Evolutionary conservation across 176 grass and related monocot species (phyloP).

Genomic region (Alopecurus myosuroides): DNA sequence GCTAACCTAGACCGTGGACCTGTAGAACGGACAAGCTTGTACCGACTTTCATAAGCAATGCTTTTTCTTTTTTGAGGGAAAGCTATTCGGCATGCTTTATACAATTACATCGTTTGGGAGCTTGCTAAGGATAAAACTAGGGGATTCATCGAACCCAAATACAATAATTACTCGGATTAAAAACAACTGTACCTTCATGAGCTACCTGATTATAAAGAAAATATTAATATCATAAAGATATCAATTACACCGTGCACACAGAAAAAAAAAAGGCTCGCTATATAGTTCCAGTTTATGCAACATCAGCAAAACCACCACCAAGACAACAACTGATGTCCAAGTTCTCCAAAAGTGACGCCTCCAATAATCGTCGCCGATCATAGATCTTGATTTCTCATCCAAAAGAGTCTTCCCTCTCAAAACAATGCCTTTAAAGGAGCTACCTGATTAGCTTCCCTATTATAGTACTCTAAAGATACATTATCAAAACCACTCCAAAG

Average conservation of each 20-base stretch:
- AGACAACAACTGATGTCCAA: no score
- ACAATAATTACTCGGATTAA: neutral
- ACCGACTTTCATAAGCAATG: neutral
- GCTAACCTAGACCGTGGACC: neutral
- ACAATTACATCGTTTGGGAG: neutral
- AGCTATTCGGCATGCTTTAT: neutral
- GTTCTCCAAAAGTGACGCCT: no score
- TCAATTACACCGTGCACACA: no score
- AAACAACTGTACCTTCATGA: neutral
- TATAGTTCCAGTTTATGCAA: no score
- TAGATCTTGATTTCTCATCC: no score
- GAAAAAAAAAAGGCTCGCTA: no score
- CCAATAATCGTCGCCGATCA: no score
- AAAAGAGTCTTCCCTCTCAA: no score
- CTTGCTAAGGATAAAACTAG: no score
- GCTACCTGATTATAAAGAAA: neutral
- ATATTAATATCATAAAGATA: no score
- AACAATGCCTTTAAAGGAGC: no score
- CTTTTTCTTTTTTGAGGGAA: neutral
- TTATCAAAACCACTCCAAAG: neutral
- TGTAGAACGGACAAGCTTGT: neutral
- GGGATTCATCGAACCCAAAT: neutral
- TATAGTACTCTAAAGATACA: neutral
- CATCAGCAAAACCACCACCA: no score
- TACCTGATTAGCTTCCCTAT: neutral